phyloP scores from a whole-genome alignment of 306 rosid genomes.

The Carpinus fangiana region DNA sequence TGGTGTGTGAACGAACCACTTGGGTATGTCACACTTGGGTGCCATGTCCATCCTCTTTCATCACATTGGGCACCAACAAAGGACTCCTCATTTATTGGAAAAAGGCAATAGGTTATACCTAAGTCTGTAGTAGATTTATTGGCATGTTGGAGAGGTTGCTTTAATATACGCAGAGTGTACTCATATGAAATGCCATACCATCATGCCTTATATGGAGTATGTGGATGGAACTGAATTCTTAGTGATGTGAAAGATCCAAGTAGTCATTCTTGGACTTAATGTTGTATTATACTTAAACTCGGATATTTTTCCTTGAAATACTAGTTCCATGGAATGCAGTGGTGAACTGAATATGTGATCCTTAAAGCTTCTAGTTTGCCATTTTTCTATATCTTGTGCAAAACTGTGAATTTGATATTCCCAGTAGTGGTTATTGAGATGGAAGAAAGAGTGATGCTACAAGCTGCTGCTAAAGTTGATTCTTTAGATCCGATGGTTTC shows the following conservation, averaged over 20 bases:
- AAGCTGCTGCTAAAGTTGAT: background rate
- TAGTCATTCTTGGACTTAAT: too few species aligned
- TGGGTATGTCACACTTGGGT: background rate
- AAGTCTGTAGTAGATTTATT: background rate
- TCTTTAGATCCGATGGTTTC: conserved; percentile 16
- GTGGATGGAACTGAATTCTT: background rate
- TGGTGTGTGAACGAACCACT: background rate
- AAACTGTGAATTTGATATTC: background rate
- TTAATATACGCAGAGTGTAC: background rate
- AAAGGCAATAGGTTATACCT: background rate
- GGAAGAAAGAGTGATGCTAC: background rate
- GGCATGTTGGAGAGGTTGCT: background rate
- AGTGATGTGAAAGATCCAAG: too few species aligned
- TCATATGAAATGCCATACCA: background rate
- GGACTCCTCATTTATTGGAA: background rate
- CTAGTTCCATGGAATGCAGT: background rate
- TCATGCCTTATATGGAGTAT: background rate
- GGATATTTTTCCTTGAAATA: background rate
- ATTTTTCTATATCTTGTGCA: too few species aligned
- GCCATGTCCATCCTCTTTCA: background rate
- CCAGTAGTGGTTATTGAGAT: background rate
- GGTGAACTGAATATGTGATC: background rate
- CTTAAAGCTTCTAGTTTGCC: background rate
- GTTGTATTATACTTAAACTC: background rate
- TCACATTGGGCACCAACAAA: background rate